These are phyloP conservation scores for Myotisia sp. DNA, from an alignment of 2,329 filamentous ascomycete genomes.

Conservation along the genomic window DNA sequence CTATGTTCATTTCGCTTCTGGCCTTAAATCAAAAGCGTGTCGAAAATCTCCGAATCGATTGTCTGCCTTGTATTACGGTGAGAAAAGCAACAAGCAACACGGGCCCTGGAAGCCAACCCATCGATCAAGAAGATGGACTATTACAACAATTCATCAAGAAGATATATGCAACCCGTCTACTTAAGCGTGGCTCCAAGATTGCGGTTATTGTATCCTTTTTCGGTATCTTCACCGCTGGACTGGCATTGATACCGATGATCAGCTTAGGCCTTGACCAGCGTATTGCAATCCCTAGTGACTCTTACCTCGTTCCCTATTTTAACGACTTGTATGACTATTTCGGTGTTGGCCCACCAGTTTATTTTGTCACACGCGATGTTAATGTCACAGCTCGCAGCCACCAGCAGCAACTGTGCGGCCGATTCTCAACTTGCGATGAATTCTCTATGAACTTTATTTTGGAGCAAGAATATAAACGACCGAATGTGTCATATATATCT, in stretches of 20 bases:
- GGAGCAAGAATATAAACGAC: constrained; percentile 84
- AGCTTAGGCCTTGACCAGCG: constrained; percentile 84
- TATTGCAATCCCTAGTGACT: constrained; percentile 83
- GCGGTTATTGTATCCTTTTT: constrained; percentile 67
- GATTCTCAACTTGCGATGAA: constrained; percentile 76
- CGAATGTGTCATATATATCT: constrained; percentile 74
- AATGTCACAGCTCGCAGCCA: constrained; percentile 61
- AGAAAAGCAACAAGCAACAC: constrained; percentile 55
- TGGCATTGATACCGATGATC: constrained; percentile 73
- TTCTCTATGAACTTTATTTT: constrained; percentile 77
- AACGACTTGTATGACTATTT: constrained; percentile 91
- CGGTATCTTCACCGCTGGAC: constrained; percentile 68
- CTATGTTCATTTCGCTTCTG: constrained; percentile 88
- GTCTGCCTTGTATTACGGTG: constrained; percentile 77
- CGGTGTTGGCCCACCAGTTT: constrained; percentile 80
- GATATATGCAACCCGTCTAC: constrained; percentile 66
- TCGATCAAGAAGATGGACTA: constrained; percentile 61
- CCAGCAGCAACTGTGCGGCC: constrained; percentile 77
- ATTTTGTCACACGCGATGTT: constrained; percentile 75
- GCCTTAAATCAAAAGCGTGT: constrained; percentile 83
- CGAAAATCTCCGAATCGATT: constrained; percentile 77
- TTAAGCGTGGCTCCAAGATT: constrained; percentile 68
- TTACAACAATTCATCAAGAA: constrained; percentile 84
- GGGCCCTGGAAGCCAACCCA: constrained; percentile 50
- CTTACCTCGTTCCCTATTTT: constrained; percentile 91